Evolutionary conservation across 331 rosid genomes (phyloP).

Genomic region (Telfairia occidentalis): DNA sequence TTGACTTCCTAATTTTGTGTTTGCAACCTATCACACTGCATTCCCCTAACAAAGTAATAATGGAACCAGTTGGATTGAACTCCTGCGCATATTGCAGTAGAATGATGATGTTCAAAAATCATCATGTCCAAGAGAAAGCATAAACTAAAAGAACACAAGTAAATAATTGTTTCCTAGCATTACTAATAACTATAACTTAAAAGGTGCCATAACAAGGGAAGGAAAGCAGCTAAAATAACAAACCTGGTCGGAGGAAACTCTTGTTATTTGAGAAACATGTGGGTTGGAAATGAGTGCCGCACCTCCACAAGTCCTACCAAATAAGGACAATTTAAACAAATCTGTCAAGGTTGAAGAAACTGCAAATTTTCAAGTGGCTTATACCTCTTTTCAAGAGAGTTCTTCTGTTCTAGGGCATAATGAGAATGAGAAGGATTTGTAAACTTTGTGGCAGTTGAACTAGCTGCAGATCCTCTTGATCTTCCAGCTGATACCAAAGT

Average conservation of each 20-base stretch:
- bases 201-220: background rate
- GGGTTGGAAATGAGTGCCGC: conserved; percentile 15
- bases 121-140: background rate
- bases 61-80: background rate
- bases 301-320: conserved; percentile 27
- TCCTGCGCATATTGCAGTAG: background rate
- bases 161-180: background rate
- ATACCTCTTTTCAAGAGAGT: conserved; percentile 27
- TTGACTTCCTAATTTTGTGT: background rate
- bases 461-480: conserved; percentile 35
- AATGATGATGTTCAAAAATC: background rate
- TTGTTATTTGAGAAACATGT: conserved; percentile 25
- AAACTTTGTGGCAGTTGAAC: conserved; percentile 8
- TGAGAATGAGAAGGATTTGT: conserved; percentile 18
- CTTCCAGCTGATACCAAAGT: conserved; percentile 39
- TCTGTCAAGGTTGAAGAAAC: background rate
- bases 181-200: background rate
- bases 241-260: conserved; percentile 66
- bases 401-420: conserved; percentile 17
- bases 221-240: conserved; percentile 11
- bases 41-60: background rate
- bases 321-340: background rate
- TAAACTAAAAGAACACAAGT: background rate
- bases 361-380: background rate
- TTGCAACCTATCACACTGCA: background rate